Evolutionary conservation across 2,329 filamentous ascomycete species (phyloP).

Genomic region (Hymenotorrendiella dingleyae): DNA sequence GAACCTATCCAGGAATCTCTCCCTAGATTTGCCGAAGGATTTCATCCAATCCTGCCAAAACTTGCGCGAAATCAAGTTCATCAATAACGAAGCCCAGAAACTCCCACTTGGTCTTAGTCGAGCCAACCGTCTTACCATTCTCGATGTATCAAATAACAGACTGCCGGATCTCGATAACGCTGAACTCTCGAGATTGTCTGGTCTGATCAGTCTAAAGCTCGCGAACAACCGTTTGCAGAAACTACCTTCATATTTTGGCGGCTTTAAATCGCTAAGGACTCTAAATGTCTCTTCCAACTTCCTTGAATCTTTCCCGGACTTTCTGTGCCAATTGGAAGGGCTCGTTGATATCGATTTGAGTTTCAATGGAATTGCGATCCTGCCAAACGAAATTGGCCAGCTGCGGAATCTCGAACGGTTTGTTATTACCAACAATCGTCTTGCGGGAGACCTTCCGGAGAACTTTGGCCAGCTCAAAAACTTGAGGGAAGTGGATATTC

Average conservation of each 20-base stretch:
- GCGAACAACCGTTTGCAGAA: constrained; percentile 84
- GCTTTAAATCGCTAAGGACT: constrained; percentile 72
- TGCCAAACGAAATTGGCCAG: constrained; percentile 74
- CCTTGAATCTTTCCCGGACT: constrained; percentile 75
- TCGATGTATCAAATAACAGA: constrained; percentile 93
- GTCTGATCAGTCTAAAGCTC: constrained; percentile 81
- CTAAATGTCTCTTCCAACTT: constrained; percentile 94
- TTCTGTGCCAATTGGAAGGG: constrained; percentile 74
- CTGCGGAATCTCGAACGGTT: constrained; percentile 78
- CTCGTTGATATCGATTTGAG: constrained; percentile 92
- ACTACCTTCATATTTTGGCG: constrained; percentile 75
- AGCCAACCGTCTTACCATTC: constrained; percentile 74
- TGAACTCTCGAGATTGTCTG: constrained; percentile 67
- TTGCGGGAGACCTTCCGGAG: constrained; percentile 68
- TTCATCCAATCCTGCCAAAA: constrained; percentile 93
- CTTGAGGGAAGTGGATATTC: constrained; percentile 85
- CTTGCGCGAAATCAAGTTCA: constrained; percentile 90
- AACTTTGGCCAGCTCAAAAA: constrained; percentile 68
- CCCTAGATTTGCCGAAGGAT: constrained; percentile 87
- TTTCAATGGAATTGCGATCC: constrained; percentile 79
- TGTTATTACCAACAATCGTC: constrained; percentile 91
- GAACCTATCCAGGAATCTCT: constrained; percentile 88
- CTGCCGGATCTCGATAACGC: constrained; percentile 83
- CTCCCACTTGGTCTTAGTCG: constrained; percentile 79
- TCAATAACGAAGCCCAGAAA: constrained; percentile 85